phyloP scores from a whole-genome alignment of 352 stramenopile genomes.

The Salisapilia sapeloensis region DNA sequence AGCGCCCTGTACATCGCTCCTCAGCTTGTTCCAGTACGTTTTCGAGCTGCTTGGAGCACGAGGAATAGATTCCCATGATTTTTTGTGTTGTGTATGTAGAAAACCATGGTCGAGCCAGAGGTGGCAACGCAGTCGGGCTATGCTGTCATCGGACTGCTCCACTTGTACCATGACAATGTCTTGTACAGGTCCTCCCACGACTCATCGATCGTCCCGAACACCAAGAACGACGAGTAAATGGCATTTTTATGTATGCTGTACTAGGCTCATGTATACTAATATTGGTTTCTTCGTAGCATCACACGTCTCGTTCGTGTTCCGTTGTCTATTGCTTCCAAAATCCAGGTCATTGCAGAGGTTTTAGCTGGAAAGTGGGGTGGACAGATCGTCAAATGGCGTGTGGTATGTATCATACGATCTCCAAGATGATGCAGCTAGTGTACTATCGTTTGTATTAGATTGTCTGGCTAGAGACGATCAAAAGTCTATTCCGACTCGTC shows the following conservation, averaged over 20 bases:
- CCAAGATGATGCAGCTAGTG: not conserved
- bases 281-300: too few species aligned
- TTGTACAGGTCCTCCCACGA: conserved; percentile 47
- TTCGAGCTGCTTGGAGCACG: not conserved
- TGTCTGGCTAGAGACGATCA: conserved; percentile 59
- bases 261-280: too few species aligned
- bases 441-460: conserved; percentile 15
- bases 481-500: conserved; percentile 45
- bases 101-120: conserved; percentile 36
- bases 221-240: too few species aligned
- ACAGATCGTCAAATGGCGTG: conserved; percentile 44
- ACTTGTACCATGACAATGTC: conserved; percentile 72
- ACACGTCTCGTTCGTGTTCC: conserved; percentile 42
- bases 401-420: conserved; percentile 18
- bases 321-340: conserved; percentile 57
- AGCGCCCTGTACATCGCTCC: conserved; percentile 61
- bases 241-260: too few species aligned
- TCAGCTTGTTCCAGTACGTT: conserved; percentile 51
- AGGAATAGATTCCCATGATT: not conserved
- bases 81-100: conserved; percentile 8
- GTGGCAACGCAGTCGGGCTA: conserved; percentile 62
- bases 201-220: too few species aligned
- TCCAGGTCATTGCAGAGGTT: conserved; percentile 69
- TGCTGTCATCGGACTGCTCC: conserved; percentile 52
- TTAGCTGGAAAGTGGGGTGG: conserved; percentile 49